Evolutionary conservation across 306 rosid genomes (phyloP).

Genomic region (Quercus berberidifolia): DNA sequence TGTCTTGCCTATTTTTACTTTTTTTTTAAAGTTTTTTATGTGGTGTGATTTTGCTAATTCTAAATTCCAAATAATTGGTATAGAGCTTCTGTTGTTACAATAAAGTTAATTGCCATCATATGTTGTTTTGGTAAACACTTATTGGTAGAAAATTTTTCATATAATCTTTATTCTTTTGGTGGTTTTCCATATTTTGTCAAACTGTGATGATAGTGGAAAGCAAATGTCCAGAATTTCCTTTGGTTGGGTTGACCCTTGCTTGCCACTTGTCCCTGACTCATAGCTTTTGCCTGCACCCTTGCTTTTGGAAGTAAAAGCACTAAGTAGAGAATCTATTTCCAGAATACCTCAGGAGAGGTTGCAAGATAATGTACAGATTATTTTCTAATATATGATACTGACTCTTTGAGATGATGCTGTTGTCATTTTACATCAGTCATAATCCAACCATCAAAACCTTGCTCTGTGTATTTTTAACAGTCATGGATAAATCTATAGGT

Average conservation of each 20-base stretch:
- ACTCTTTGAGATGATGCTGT: constrained; percentile 1
- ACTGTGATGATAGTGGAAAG: neutral
- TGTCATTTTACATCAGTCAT: constrained; percentile 4
- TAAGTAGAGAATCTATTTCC: neutral
- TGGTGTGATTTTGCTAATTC: too few relatives aligned
- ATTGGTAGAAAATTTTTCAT: too few relatives aligned
- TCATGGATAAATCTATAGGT: constrained; percentile 7
- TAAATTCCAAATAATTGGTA: too few relatives aligned
- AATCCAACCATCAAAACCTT: constrained; percentile 12
- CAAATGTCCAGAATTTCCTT: neutral
- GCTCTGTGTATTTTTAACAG: constrained; percentile 7
- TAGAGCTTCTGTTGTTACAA: too few relatives aligned
- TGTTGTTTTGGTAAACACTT: neutral
- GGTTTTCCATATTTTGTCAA: neutral
- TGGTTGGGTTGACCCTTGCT: too few relatives aligned
- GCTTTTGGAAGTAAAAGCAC: neutral
- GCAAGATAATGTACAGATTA: neutral
- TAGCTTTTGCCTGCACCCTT: too few relatives aligned
- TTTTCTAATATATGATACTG: neutral
- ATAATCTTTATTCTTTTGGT: neutral
- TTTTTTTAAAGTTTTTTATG: too few relatives aligned
- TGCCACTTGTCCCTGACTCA: too few relatives aligned
- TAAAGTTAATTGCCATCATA: neutral
- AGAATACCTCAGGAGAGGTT: neutral
- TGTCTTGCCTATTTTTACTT: too few relatives aligned